Base-by-base conservation (phyloP, 139 green algal species). In the Ettlia oleoabundans region DNA sequence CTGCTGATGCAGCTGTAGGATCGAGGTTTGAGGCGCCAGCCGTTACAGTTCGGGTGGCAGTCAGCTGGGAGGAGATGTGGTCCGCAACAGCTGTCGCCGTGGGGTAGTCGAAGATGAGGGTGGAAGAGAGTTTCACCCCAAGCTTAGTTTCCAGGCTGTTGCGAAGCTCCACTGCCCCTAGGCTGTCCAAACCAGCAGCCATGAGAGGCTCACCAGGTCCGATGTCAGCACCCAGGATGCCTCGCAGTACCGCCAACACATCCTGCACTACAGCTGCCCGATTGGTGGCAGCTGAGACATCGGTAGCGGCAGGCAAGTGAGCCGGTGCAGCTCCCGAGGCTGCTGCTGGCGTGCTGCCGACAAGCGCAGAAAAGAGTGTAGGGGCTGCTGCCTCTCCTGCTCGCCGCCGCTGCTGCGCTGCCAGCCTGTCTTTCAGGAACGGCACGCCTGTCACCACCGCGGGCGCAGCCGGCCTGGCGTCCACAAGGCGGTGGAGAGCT, bases 111-210 rank as follows among this genome's bases (percentile, higher is more conserved):
- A 92, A 92, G 2, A 88, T 82, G 24, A 90, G 30, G 3, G 88
- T 92, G 61, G 55, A 76, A 15, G 87, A 71, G 41, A 92, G 78
- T 30, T 62, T 69, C 26, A 87, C 24, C 3, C 35, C 80, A 32
- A 88, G 32, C 68, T 47, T 21, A 8, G 42, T 62, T 79, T 95
- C 82, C 40, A 88, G 88, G 41, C 47, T 67, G 75, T 88, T 88
- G 66, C 68, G 68, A 67, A 88, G 77, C 82, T 92, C 88, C 24
- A 89, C 69, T 3, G 88, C 86, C 19, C 83, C 88, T 66, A 92
- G 82, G 24, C 86, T 91, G 78, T 92, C 88, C 61, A 92, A 64
- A 4, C 93, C 93, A 22, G 87, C 86, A 5, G 82, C 87, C 88
- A 88, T 82, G 42, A 84, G 74, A 30, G 89, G 73, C 41, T 80